These are phyloP conservation scores for Leishmania turanica DNA, from an alignment of 208 protist genomes.

Conservation along the genomic window DNA sequence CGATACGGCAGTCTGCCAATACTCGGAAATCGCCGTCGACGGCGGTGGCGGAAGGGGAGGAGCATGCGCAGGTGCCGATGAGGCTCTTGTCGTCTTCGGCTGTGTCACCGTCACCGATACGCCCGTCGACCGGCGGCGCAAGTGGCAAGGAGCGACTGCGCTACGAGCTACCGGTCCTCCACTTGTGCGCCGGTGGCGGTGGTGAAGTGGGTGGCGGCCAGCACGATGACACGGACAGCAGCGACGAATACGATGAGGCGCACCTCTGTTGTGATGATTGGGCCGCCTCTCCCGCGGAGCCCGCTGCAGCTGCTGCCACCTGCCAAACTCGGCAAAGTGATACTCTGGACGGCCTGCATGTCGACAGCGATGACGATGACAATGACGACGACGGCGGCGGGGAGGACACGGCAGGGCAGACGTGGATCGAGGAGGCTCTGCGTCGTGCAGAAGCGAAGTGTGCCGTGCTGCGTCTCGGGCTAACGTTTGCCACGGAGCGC, in stretches of 20 bases:
- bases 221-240: not conserved
- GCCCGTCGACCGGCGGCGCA: not conserved
- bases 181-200: not conserved
- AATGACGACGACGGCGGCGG: slow-evolving; percentile 1
- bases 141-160: slow-evolving; percentile 4
- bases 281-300: not conserved
- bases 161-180: not conserved
- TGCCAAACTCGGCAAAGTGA: slow-evolving; percentile 10
- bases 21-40: not conserved
- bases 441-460: slow-evolving; percentile 9
- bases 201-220: not conserved
- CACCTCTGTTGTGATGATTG: slow-evolving; percentile 12
- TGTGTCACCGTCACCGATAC: slow-evolving; percentile 12
- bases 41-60: not conserved
- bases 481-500: slow-evolving; percentile 13
- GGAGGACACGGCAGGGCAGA: not conserved
- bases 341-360: not conserved
- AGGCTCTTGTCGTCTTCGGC: not conserved
- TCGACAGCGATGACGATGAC: not conserved
- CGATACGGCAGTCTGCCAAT: not conserved
- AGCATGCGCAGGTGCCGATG: not conserved
- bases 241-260: slow-evolving; percentile 14
- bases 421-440: slow-evolving; percentile 16
- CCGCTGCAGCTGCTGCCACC: not conserved
- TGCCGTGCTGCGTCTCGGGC: slow-evolving; percentile 18